These are phyloP conservation scores for Kwoniella europaea DNA, from an alignment of 768 basidiomycete genomes.

Conservation along the genomic window DNA sequence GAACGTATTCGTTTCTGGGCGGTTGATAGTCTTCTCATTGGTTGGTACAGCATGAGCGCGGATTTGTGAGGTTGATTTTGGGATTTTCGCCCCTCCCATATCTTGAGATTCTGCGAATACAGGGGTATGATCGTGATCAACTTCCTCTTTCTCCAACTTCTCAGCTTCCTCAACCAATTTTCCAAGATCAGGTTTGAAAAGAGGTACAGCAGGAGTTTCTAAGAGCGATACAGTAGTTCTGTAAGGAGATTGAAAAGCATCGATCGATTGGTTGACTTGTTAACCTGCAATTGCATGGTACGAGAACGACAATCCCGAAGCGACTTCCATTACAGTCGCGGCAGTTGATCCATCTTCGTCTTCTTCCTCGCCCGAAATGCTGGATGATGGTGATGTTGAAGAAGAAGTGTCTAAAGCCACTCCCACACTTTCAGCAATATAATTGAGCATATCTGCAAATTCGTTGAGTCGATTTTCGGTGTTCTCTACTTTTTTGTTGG, in stretches of 20 bases:
- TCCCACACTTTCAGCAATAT: constrained; percentile 37
- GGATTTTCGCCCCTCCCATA: background rate
- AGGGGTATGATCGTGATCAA: background rate
- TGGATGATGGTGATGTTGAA: background rate
- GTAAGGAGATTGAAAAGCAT: constrained; percentile 13
- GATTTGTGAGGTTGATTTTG: background rate
- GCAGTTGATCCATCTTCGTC: background rate
- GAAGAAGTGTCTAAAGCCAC: constrained; percentile 29
- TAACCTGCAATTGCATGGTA: background rate
- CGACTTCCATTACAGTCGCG: background rate
- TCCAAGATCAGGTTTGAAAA: background rate
- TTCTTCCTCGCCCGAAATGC: no score
- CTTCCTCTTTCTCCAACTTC: background rate
- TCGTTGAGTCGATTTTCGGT: constrained; percentile 30
- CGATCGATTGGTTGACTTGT: constrained; percentile 12
- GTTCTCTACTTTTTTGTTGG: background rate
- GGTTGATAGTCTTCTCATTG: background rate
- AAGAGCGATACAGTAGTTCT: background rate
- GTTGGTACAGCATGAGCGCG: background rate
- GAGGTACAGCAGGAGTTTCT: background rate
- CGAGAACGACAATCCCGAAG: background rate
- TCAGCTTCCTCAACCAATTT: background rate
- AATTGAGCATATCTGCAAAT: constrained; percentile 36
- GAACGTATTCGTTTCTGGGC: background rate
- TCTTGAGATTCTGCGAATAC: background rate